Conservation (phyloP, 768 basidiomycete genomes). For the Sporobolomyces pararoseus region DNA sequence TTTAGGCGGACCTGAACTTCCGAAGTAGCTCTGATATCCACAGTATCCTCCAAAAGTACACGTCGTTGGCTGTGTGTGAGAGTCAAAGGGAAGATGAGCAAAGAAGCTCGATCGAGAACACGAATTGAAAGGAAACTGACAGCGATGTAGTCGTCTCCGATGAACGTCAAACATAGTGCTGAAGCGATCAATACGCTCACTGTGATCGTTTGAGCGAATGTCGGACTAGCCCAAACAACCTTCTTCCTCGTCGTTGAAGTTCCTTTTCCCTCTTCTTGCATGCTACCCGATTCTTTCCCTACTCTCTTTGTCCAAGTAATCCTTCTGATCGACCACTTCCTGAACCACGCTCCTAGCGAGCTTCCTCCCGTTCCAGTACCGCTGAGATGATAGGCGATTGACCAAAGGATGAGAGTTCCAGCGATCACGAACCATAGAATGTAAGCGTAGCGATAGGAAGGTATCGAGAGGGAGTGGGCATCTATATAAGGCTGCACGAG, state of each 20-base stretch:
- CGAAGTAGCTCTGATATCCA: slow-evolving; percentile 29
- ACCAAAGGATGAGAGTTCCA: slow-evolving; percentile 52
- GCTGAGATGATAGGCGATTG: slow-evolving; percentile 50
- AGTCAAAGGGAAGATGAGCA: not conserved
- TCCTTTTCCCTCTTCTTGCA: not conserved
- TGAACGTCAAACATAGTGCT: slow-evolving; percentile 56
- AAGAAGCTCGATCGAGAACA: not conserved
- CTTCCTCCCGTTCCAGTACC: slow-evolving; percentile 18
- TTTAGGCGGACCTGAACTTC: slow-evolving; percentile 36
- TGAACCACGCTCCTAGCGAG: slow-evolving; percentile 38
- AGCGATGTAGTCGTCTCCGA: slow-evolving; percentile 66
- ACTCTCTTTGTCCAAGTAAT: slow-evolving; percentile 29
- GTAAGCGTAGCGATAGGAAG: slow-evolving; percentile 60
- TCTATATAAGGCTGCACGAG: slow-evolving; percentile 54
- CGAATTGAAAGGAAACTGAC: not conserved
- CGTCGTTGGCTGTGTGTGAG: slow-evolving; percentile 39
- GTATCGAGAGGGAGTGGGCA: slow-evolving; percentile 58
- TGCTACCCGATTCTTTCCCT: not conserved
- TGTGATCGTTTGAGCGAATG: slow-evolving; percentile 62
- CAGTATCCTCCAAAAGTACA: slow-evolving; percentile 44
- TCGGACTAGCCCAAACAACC: slow-evolving; percentile 51
- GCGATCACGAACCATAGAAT: slow-evolving; percentile 60
- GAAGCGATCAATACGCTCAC: slow-evolving; percentile 54
- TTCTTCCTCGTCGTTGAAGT: slow-evolving; percentile 19
- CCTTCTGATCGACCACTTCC: slow-evolving; percentile 38